Conservation (phyloP, 805 yeast genomes). For the Candida tallmaniae region DNA sequence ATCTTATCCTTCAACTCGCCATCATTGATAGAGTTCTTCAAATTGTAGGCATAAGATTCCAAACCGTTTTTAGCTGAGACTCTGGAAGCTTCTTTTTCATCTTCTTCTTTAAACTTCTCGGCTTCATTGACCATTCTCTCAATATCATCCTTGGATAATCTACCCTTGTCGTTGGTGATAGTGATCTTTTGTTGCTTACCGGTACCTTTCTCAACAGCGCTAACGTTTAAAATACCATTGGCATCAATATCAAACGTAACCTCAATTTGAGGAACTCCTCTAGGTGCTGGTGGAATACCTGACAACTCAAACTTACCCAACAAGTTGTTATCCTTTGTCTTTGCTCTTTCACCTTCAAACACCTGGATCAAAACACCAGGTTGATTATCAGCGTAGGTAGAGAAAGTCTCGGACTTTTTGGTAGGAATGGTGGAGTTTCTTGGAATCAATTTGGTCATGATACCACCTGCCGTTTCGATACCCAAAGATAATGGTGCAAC, state of each 20-base stretch:
- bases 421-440: slow-evolving; percentile 96
- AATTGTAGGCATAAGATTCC: slow-evolving; percentile 82
- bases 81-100: slow-evolving; percentile 74
- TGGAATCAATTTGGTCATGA: slow-evolving; percentile 91
- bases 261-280: slow-evolving; percentile 89
- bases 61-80: slow-evolving; percentile 84
- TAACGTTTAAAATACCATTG: slow-evolving; percentile 80
- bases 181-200: slow-evolving; percentile 90
- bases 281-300: slow-evolving; percentile 87
- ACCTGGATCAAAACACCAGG: slow-evolving; percentile 93
- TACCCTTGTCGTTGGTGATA: slow-evolving; percentile 90
- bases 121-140: slow-evolving; percentile 98
- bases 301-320: slow-evolving; percentile 83
- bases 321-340: slow-evolving; percentile 88
- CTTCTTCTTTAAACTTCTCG: slow-evolving; percentile 90
- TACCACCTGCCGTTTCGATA: slow-evolving; percentile 97
- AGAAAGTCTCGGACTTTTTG: slow-evolving; percentile 89
- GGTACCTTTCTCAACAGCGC: slow-evolving; percentile 90
- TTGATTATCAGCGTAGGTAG: slow-evolving; percentile 95
- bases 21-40: slow-evolving; percentile 63
- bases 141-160: slow-evolving; percentile 88
- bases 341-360: slow-evolving; percentile 93
- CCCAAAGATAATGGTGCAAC: slow-evolving; percentile 93
- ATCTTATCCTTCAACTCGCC: slow-evolving; percentile 44
- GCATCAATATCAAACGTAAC: slow-evolving; percentile 87